These are phyloP conservation scores for Dalbergia cultrata DNA, from an alignment of 306 rosid genomes.

Conservation along the genomic window DNA sequence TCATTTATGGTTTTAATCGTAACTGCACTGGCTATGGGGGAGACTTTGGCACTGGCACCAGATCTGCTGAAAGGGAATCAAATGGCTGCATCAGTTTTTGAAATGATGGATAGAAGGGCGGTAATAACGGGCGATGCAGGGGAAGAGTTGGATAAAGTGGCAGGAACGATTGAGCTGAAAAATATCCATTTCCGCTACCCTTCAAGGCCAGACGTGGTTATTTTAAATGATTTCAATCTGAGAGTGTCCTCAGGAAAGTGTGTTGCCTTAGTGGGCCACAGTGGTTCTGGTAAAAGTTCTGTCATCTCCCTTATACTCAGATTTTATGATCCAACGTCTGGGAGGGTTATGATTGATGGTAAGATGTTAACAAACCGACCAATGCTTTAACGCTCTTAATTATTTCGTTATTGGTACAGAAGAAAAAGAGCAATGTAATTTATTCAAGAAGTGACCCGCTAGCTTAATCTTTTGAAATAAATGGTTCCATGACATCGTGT, in stretches of 20 bases:
- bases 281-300: conserved; percentile 97
- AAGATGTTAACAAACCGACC: conserved; percentile 41
- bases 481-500: no score
- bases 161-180: conserved; percentile 87
- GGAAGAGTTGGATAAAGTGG: conserved; percentile 75
- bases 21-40: conserved; percentile 97
- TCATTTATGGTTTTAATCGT: conserved; percentile 90
- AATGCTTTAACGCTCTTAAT: background rate
- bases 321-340: conserved; percentile 85
- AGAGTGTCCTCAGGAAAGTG: conserved; percentile 70
- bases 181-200: conserved; percentile 81
- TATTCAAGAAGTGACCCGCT: background rate
- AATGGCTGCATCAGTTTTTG: conserved; percentile 94
- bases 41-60: conserved; percentile 90
- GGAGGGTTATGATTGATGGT: conserved; percentile 90
- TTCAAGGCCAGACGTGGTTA: conserved; percentile 78
- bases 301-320: conserved; percentile 80
- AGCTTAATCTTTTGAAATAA: no score
- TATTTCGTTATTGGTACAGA: background rate
- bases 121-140: conserved; percentile 68
- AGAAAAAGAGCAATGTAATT: background rate
- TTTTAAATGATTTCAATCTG: conserved; percentile 79
- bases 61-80: conserved; percentile 95
- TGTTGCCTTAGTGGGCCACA: conserved; percentile 88
- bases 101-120: conserved; percentile 77